Percentiles rank a stretch among this genome's conserved stretches.
These are phyloP conservation scores for Canna indica DNA, from an alignment of 176 grass and related monocot genomes.

Conservation along the genomic window DNA sequence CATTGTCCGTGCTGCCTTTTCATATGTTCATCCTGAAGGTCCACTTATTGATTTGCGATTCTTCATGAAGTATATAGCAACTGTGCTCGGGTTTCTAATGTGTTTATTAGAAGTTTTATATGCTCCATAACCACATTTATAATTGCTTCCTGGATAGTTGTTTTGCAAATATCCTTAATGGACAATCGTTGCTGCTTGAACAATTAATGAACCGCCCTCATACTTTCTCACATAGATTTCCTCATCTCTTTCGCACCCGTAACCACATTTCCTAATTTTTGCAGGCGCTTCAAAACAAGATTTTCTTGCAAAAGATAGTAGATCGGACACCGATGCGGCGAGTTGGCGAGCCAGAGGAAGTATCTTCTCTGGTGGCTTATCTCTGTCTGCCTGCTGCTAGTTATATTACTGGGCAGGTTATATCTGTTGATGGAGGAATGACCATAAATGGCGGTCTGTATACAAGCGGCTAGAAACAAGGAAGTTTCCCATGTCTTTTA, in stretches of 20 bases:
- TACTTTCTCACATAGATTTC: too few relatives aligned
- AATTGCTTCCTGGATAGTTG: not conserved
- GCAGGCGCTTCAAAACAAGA: slow-evolving; percentile 47
- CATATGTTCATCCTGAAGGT: too few relatives aligned
- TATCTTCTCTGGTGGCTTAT: slow-evolving; percentile 68
- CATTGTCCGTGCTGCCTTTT: too few relatives aligned
- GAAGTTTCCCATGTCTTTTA: too few relatives aligned
- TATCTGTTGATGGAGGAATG: slow-evolving; percentile 67
- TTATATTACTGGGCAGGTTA: slow-evolving; percentile 65
- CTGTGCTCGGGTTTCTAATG: too few relatives aligned
- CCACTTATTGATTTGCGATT: too few relatives aligned
- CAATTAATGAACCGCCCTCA: too few relatives aligned
- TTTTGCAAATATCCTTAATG: too few relatives aligned
- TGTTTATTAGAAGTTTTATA: not conserved
- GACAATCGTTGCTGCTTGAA: too few relatives aligned
- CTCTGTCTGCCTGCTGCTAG: slow-evolving; percentile 66
- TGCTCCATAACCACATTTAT: not conserved
- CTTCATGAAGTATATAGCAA: too few relatives aligned
- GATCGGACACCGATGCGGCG: slow-evolving; percentile 52
- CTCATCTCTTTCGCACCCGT: too few relatives aligned
- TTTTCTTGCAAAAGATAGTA: slow-evolving; percentile 29
- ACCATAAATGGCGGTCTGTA: slow-evolving; percentile 63
- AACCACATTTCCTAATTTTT: not conserved
- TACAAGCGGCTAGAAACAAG: not conserved
- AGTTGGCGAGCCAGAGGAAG: slow-evolving; percentile 75